phyloP scores from a whole-genome alignment of 352 stramenopile species.

The Globisporangium acanthophoron region DNA sequence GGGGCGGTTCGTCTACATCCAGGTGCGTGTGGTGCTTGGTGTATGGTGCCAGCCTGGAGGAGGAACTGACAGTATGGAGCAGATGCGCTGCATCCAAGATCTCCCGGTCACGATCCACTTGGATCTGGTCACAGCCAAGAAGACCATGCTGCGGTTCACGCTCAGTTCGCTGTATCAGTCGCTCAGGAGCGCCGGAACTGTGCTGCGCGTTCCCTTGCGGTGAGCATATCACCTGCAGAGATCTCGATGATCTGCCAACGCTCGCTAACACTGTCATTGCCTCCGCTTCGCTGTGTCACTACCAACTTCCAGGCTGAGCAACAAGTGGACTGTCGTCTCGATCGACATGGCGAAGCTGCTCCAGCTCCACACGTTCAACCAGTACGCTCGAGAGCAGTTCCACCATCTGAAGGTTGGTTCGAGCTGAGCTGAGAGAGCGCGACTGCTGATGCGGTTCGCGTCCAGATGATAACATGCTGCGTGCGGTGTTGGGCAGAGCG shows the following conservation, averaged over 20 bases:
- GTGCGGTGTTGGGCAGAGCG: slow-evolving; percentile 16
- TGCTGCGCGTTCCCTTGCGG: slow-evolving; percentile 54
- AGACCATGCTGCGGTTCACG: slow-evolving; percentile 55
- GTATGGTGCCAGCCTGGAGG: not conserved
- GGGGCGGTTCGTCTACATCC: slow-evolving; percentile 65
- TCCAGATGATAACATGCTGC: not conserved
- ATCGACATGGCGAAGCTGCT: slow-evolving; percentile 62
- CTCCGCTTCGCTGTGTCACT: not conserved
- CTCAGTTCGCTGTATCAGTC: slow-evolving; percentile 65
- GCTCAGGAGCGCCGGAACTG: slow-evolving; percentile 48
- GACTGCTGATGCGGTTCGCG: not conserved
- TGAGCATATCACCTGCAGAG: slow-evolving; percentile 1
- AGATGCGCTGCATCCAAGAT: slow-evolving; percentile 36
- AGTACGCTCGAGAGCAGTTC: slow-evolving; percentile 55
- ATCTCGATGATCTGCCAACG: no score
- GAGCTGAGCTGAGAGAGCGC: not conserved
- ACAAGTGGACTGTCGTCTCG: slow-evolving; percentile 57
- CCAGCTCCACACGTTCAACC: slow-evolving; percentile 61
- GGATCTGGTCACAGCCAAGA: slow-evolving; percentile 66
- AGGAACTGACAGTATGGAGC: no score
- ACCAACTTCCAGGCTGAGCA: slow-evolving; percentile 23
- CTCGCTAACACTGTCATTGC: not conserved
- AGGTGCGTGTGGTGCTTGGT: slow-evolving; percentile 21
- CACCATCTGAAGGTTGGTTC: slow-evolving; percentile 52
- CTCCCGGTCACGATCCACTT: slow-evolving; percentile 58